Evolutionary conservation across 768 basidiomycete genomes (phyloP), one percentile per base, ranked within the genome.

Genomic region (Amanita phalloides): DNA sequence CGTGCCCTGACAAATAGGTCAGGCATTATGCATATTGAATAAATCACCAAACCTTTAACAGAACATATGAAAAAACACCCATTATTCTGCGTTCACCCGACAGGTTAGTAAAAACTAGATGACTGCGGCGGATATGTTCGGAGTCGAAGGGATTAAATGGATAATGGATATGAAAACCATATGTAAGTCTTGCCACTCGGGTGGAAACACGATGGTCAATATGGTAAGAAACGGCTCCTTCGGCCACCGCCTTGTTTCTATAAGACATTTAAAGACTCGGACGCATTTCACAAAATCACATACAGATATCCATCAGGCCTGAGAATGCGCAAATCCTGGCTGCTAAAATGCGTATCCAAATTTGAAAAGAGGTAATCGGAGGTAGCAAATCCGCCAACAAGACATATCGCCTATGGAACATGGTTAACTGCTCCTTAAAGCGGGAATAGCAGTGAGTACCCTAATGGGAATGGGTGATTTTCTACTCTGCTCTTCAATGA

Each of bases 341-440:
- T 48, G 10, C 66, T 62, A 6, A 77, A 65, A 10, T 67, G 56
- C 32, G 52, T 55, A 45, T 71, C 69, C 17, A 77, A 66, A 43
- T 66, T 64, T 1, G 62, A 54, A 54, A 72, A 77, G 14, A 79
- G 59, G 68, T 70, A 78, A 41, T 73, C 70, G 51, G 70, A 78
- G 1, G 75, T 72, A 7, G 72, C 71, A 59, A 79, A 79, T 0
- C 75, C 77, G 5, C 78, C 77, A 2, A 79, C 76, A 10, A 79
- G 62, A 49, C 78, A 71, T 21, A 76, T 66, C 10, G 66, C 54
- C 69, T 72, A 42, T 33, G 43, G 26, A 38, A 41, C 9, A 25
- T 10, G 26, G 2, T 33, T 6, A 30, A 20, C 9, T 23, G 7
- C 39, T 36, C 1, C 36, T 37, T 2, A 20, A 13, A 32, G 17